Evolutionary conservation across 768 basidiomycete genomes (phyloP).

Genomic region (Rhizopogon rudus): DNA sequence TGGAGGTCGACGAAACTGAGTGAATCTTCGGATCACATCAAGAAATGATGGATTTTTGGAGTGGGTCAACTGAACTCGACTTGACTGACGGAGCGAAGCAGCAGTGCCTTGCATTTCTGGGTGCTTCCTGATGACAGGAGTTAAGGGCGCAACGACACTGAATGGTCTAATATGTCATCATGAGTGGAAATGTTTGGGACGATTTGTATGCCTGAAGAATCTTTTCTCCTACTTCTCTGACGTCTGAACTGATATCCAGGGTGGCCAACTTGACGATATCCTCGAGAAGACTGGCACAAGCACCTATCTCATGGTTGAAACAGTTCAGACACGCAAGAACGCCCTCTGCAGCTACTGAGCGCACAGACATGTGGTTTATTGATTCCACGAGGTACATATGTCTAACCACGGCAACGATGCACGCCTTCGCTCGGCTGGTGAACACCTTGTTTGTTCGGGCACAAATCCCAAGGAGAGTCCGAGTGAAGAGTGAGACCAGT

Average conservation of each 20-base stretch:
- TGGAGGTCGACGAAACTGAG: too few relatives aligned
- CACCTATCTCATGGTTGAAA: conserved; percentile 64
- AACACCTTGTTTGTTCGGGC: conserved; percentile 67
- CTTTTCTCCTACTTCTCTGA: too few relatives aligned
- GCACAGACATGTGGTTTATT: conserved; percentile 60
- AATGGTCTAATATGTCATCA: conserved; percentile 28
- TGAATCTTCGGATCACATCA: too few relatives aligned
- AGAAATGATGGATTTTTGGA: too few relatives aligned
- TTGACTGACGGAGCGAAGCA: too few relatives aligned
- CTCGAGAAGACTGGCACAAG: conserved; percentile 53
- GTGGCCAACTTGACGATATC: conserved; percentile 60
- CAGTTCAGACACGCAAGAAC: conserved; percentile 63
- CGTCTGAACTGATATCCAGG: conserved; percentile 57
- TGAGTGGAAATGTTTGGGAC: too few relatives aligned
- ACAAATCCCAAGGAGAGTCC: conserved; percentile 47
- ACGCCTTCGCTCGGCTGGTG: conserved; percentile 26
- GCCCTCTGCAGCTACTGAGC: conserved; percentile 59
- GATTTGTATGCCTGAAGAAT: too few relatives aligned
- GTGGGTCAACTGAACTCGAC: too few relatives aligned
- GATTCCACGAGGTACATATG: conserved; percentile 50
- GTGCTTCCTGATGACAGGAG: conserved; percentile 69
- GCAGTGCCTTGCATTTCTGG: conserved; percentile 40
- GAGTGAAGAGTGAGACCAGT: conserved; percentile 59
- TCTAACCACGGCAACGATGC: conserved; percentile 58
- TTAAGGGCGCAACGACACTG: conserved; percentile 67